Percentiles rank a stretch among this genome's conserved stretches.
Evolutionary conservation across 805 yeast species (phyloP).

Genomic region (Kodamaea laetipori): DNA sequence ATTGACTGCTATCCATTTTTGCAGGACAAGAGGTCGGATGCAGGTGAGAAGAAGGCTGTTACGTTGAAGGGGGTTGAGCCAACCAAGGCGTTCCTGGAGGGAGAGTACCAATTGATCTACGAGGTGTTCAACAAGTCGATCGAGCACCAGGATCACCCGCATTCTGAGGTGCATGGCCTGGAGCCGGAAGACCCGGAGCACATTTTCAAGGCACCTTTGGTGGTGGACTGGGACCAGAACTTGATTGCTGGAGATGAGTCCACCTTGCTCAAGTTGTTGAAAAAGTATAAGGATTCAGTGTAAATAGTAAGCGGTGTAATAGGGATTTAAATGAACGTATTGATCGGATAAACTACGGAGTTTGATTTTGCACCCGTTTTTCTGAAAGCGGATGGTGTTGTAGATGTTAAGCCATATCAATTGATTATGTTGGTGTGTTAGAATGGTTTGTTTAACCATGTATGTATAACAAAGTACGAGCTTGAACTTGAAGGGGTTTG

Average conservation of each 20-base stretch:
- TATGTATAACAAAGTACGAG: not conserved
- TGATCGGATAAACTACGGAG: too few species aligned
- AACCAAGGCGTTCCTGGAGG: slow-evolving; percentile 35
- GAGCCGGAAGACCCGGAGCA: slow-evolving; percentile 34
- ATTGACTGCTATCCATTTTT: slow-evolving; percentile 41
- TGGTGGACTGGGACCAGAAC: slow-evolving; percentile 50
- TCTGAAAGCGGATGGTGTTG: too few species aligned
- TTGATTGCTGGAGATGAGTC: slow-evolving; percentile 40
- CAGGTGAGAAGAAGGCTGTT: slow-evolving; percentile 21
- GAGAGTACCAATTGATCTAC: slow-evolving; percentile 40
- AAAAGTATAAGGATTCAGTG: slow-evolving; percentile 26
- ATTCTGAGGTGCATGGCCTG: slow-evolving; percentile 23
- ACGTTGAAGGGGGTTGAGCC: slow-evolving; percentile 25
- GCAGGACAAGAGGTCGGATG: slow-evolving; percentile 22
- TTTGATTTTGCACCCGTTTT: not conserved
- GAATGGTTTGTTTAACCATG: not conserved
- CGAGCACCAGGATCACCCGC: slow-evolving; percentile 20
- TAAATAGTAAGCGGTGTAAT: slow-evolving; percentile 7
- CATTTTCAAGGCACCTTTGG: slow-evolving; percentile 42
- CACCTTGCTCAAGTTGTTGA: slow-evolving; percentile 31
- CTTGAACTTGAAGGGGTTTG: too few species aligned
- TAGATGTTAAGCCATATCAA: too few species aligned
- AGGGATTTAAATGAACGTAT: too few species aligned
- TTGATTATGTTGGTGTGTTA: not conserved
- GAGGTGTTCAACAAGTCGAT: slow-evolving; percentile 33